Evolutionary conservation across 164 flowering plant genomes (phyloP), one percentile per base, ranked within the genome.

Genomic region (Akebia trifoliata): DNA sequence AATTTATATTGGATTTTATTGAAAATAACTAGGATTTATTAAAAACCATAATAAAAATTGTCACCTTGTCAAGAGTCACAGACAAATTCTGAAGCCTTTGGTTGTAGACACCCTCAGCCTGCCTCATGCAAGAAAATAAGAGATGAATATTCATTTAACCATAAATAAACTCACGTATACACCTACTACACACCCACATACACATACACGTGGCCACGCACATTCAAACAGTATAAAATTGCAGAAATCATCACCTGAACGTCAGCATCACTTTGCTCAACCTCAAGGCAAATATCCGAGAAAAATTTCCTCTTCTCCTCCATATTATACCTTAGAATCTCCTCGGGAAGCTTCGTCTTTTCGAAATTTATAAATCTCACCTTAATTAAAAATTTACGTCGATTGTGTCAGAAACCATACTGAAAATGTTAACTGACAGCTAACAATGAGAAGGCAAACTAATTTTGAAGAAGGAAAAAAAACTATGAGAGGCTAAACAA

Each of bases 21-120:
- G 14, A n/a, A 50, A 29, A 6, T 15, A 15, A 53, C 6, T 6
- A 49, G 12, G 20, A 29, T 18, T 14, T n/a, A 30, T 4, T 42
- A 50, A 14, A 44, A 20, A 30, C 4, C n/a, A 24, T 1, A 34
- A 17, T 42, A 15, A 52, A 15, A 40, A 52, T 26, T 37, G 15
- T 37, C 48, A 82, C 99, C 97, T 94, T 94, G 68, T 94, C 97
- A 40, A 94, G 86, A 35, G 97, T 90, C 54, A 94, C 77, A 59
- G 97, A 97, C 81, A 94, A 72, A 74, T 90, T 94, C 70, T 90
- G 97, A 70, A 94, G 93, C 81, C 99, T 81, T 71, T 90, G 97
- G 70, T 85, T 88, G 77, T 83, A 94, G 17, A 94, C 99, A 66
- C 99, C 99, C 73, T 94, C 99, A 45, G 99, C 99, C 95, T 90